Base-by-base conservation (phyloP, 225 moss, liverwort and hornwort species). In the Rhytidiadelphus loreus region DNA sequence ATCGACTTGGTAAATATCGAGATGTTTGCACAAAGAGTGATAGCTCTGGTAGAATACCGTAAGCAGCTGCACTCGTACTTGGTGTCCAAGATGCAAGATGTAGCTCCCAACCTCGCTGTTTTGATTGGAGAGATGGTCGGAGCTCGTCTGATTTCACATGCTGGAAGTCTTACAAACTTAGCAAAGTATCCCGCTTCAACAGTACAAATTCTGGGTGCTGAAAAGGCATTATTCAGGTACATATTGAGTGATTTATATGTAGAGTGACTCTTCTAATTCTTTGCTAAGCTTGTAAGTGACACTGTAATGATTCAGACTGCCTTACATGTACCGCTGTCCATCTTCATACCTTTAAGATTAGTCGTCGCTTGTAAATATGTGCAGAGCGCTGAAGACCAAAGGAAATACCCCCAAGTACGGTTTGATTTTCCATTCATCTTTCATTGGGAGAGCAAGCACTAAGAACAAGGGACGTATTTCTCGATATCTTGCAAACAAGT, bases 81-180 rank as follows among this genome's bases (percentile, higher is more conserved):
- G 93, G 95, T 98, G 29, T 88, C 95, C 52, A 98, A 96, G 92
- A 98, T 98, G 98, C 95, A 95, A 88, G 97, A 96, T 91, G 95
- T 98, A 30, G 98, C 98, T 80, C 98, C 98, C 53, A 99, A 97
- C 72, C 94, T 99, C 43, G 97, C 95, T 53, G 94, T 96, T 23
- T 95, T 99, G 81, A 96, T 99, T 86, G 98, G 98, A 70, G 98
- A 99, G 83, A 96, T 96, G 95, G 98, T 99, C 7, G 97, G 98
- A 62, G 98, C 98, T 41, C 96, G 98, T 52, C 93, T 99, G 17
- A 99, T 99, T 72, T 97, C 98, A 75, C 98, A 97, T 91, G 98
- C 98, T 81, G 98, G 97, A 75, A 97, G 97, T 91, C 93, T 99
- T 10, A 97, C 97, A 18, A 99, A 96, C 89, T 93, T 99, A 81